phyloP scores from a whole-genome alignment of 495 filamentous ascomycete genomes.

The Aspergillus panamensis region DNA sequence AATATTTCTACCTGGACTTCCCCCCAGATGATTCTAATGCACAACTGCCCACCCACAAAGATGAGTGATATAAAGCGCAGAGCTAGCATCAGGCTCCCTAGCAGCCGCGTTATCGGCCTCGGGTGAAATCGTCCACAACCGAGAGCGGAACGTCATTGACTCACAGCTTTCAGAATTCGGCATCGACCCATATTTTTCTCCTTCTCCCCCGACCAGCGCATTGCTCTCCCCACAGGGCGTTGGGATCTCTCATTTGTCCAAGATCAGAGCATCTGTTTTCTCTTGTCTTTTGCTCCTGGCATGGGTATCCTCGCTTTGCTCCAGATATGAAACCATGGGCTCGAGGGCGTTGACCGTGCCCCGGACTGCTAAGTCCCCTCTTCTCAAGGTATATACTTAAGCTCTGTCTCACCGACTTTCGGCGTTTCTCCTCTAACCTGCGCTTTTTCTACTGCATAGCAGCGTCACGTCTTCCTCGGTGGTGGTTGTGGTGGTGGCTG shows the following conservation, averaged over 20 bases:
- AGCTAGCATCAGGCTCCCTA: not conserved
- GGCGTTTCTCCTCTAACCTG: conserved; percentile 13
- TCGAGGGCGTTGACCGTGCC: conserved; percentile 35
- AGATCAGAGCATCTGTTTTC: not conserved
- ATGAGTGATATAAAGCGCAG: not conserved
- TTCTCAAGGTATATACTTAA: conserved; percentile 27
- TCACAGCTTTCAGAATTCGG: conserved; percentile 8
- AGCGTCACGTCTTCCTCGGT: conserved; percentile 23
- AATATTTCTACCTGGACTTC: not conserved
- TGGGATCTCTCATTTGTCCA: conserved; percentile 13
- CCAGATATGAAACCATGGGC: conserved; percentile 33
- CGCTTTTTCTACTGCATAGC: conserved; percentile 12
- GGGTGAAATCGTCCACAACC: conserved; percentile 12
- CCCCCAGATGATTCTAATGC: not conserved
- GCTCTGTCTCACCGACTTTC: not conserved
- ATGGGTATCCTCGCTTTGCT: conserved; percentile 5
- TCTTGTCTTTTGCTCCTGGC: conserved; percentile 4
- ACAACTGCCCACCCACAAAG: not conserved
- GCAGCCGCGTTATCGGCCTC: conserved; percentile 16
- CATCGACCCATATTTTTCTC: conserved; percentile 22
- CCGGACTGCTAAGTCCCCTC: conserved; percentile 32
- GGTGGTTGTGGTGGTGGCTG: conserved; percentile 23
- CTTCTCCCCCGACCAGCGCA: conserved; percentile 3
- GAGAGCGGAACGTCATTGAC: conserved; percentile 12
- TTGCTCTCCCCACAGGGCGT: conserved; percentile 15